Evolutionary conservation across 192 early-diverging fungal genomes (phyloP), one percentile per base, ranked within the genome.

Genomic region (Oehlia diaphana): DNA sequence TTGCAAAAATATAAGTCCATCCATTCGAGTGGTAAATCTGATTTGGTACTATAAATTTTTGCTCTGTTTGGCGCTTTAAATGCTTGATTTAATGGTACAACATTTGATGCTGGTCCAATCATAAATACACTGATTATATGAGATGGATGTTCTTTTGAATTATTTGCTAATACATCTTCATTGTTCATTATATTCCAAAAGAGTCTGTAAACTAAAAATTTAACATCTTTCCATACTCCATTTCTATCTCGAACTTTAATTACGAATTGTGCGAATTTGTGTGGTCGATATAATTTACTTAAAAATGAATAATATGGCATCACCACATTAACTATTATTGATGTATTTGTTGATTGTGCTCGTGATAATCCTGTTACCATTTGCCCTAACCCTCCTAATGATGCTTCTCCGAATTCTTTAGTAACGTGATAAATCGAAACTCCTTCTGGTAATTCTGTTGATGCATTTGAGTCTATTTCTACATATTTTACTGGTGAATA

Each of bases 1-100:
- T 90, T 90, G 37, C 84, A 81, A 76, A 90, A 90, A 50, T 86
- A 90, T 6, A 85, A 86, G 82, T 90, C 87, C 69, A 84, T 88
- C 88, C 89, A 90, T 76, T 90, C 89, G 47, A 81, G 81, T 0
- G 88, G 88, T 19, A 90, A 78, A n/a, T 84, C 85, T n/a, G 80
- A 79, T 23, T 85, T 84, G 2, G 83, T 82, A 13, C 72, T 85
- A 50, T 90, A 89, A 19, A 90, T 90, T 2, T 89, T 78, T 12
- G 83, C 72, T 1, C 76, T 50, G 23, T 67, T 81, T 37, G 81
- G 78, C 14, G 78, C 82, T 28, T 80, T 33, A 76, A 89, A 90
- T 9, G 88, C 89, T 9, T 66, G 76, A 44, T 84, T 78, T 42
- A 89, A 88, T 3, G 88, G 88, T 9, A 74, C 83, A 3, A 42